Percentiles rank a stretch among this genome's conserved stretches.
These are phyloP conservation scores for Cordyceps farinosa DNA, from an alignment of 2,329 filamentous ascomycete species.

Conservation along the genomic window DNA sequence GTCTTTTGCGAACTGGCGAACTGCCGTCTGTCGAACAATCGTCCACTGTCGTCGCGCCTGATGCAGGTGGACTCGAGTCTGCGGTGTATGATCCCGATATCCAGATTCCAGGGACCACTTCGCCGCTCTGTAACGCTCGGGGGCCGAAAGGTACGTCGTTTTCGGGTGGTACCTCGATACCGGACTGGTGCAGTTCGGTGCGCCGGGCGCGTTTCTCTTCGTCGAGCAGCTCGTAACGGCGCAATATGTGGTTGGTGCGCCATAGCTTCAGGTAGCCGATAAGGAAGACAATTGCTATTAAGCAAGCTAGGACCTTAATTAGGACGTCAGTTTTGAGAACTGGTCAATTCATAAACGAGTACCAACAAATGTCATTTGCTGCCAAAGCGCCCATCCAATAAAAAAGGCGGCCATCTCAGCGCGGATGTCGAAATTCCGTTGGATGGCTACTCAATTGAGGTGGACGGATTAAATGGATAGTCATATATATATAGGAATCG, in stretches of 20 bases:
- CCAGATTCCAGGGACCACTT: slow-evolving; percentile 84
- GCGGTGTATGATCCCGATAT: slow-evolving; percentile 53
- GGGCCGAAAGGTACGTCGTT: slow-evolving; percentile 80
- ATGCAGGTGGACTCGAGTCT: slow-evolving; percentile 23
- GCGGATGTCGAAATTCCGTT: slow-evolving; percentile 33
- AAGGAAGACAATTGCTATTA: slow-evolving; percentile 67
- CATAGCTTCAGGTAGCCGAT: slow-evolving; percentile 66
- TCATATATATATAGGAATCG: background rate
- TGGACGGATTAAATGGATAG: background rate
- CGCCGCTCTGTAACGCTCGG: slow-evolving; percentile 75
- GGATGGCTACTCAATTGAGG: background rate
- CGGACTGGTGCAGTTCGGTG: slow-evolving; percentile 53
- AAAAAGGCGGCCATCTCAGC: slow-evolving; percentile 52
- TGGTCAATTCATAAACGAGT: background rate
- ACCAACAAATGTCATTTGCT: slow-evolving; percentile 86
- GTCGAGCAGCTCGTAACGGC: slow-evolving; percentile 60
- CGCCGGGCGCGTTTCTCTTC: slow-evolving; percentile 58
- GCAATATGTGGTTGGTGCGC: slow-evolving; percentile 53
- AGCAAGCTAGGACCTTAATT: slow-evolving; percentile 64
- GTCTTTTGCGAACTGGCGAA: background rate
- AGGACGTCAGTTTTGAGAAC: background rate
- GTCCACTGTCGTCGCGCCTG: slow-evolving; percentile 26
- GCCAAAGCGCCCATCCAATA: slow-evolving; percentile 72
- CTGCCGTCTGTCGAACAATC: slow-evolving; percentile 6
- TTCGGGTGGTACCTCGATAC: slow-evolving; percentile 36